Evolutionary conservation across 2,329 filamentous ascomycete genomes (phyloP), one percentile per base, ranked within the genome.

Genomic region (Cytospora chrysosperma): DNA sequence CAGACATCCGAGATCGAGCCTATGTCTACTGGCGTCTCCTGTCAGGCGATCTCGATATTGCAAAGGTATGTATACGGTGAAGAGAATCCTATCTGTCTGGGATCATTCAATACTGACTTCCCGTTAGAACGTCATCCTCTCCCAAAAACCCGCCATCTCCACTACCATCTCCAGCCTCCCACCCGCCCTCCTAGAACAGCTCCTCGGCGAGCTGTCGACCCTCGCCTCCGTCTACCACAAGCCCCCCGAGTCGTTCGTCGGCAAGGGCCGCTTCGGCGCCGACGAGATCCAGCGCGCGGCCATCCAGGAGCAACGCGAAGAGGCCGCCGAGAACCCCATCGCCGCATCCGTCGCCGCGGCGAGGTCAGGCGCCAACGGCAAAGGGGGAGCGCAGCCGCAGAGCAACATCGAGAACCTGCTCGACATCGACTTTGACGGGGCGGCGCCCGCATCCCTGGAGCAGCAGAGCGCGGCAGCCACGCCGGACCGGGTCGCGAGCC

Each of bases 181-280:
- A 1, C 85, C 90, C 6, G 82, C 88, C 37, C 83, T 99, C 8
- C 85, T 99, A 51, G 94, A 99, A 66, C 89, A 93, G 75, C 87
- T 99, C n/a, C 86, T 99, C 10, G 83, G 85, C 12, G 94, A 99
- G 76, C 86, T 99, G 34, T 98, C 94, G 15, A 97, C 95, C 12
- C 85, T 99, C 32, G 93, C 95, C 9, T 98, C 94, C 1, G 95
- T 99, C 26, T 99, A 99, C 78, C 95, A 99, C 85, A 98, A 97
- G 79, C 93, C 93, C 10, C 93, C 95, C 52, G 92, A 96, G 83
- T 93, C 94, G n/a, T 99, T 99, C 76, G 89, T 99, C 63, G 95
- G 95, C 69, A 93, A 96, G 77, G 95, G 95, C 50, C 88, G 94
- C 52, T 97, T 92, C 70, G 95, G 94, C 43, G 93, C 95, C 56